A percentile compares a stretch with the other conserved stretches of the same genome.
Evolutionary conservation across 352 stramenopile genomes (phyloP).

Genomic region (Phytopythium montanum): DNA sequence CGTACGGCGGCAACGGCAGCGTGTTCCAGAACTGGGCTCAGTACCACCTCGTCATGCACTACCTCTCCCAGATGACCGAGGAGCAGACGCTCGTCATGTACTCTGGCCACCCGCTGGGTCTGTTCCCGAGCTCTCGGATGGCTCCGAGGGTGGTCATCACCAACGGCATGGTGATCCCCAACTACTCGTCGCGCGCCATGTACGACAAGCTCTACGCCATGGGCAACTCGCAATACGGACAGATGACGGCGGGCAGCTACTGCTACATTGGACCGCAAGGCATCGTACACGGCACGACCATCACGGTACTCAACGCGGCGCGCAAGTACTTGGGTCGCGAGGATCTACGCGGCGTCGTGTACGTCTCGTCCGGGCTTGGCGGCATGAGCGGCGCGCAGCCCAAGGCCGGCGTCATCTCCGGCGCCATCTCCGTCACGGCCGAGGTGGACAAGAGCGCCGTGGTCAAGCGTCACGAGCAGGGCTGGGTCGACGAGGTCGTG

Average conservation of each 20-base stretch:
- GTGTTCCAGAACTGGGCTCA: constrained; percentile 91
- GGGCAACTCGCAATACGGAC: constrained; percentile 84
- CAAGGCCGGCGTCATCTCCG: constrained; percentile 82
- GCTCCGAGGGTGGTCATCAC: constrained; percentile 84
- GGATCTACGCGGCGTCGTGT: constrained; percentile 72
- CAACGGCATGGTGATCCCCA: constrained; percentile 90
- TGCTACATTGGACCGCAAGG: constrained; percentile 91
- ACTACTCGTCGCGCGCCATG: constrained; percentile 83
- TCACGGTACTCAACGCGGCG: constrained; percentile 87
- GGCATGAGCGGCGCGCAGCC: constrained; percentile 87
- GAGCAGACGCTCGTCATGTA: constrained; percentile 90
- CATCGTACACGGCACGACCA: constrained; percentile 90
- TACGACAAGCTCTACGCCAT: constrained; percentile 89
- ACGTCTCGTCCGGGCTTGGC: constrained; percentile 82
- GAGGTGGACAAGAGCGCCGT: constrained; percentile 78
- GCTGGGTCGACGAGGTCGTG: constrained; percentile 84
- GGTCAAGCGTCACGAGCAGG: constrained; percentile 83
- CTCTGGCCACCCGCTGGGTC: constrained; percentile 83
- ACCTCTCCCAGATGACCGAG: constrained; percentile 84
- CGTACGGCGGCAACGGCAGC: constrained; percentile 87
- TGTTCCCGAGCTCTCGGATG: constrained; percentile 75
- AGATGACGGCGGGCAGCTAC: constrained; percentile 91
- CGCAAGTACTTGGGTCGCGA: constrained; percentile 84
- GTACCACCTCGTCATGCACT: constrained; percentile 86
- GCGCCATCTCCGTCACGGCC: constrained; percentile 82